phyloP scores from a whole-genome alignment of 2,329 filamentous ascomycete genomes.

The Colletotrichum filicis region DNA sequence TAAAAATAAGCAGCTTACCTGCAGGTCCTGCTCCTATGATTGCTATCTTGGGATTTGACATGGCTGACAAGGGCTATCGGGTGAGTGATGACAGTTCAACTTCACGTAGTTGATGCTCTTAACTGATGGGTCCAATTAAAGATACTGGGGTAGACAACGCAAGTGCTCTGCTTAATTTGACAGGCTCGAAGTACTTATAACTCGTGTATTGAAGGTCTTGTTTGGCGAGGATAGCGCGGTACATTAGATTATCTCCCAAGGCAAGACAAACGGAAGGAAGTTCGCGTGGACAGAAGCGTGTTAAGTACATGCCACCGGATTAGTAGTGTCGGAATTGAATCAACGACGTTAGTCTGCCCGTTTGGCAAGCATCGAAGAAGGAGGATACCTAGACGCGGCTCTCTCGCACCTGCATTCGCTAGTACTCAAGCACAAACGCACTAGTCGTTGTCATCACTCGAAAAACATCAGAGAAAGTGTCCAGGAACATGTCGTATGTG shows the following conservation, averaged over 20 bases:
- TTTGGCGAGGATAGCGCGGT: background rate
- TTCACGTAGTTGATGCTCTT: no score
- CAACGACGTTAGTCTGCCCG: background rate
- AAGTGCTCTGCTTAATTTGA: background rate
- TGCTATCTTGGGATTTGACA: slow-evolving; percentile 47
- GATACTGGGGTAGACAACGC: background rate
- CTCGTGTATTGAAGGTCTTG: background rate
- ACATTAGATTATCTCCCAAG: no score
- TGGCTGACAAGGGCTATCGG: background rate
- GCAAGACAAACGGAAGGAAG: background rate
- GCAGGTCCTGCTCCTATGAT: slow-evolving; percentile 61
- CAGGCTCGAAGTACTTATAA: background rate
- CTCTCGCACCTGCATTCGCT: background rate
- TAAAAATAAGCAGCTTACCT: slow-evolving; percentile 36
- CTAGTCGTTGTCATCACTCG: background rate
- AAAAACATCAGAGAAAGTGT: no score
- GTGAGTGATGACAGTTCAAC: background rate
- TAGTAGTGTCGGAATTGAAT: background rate
- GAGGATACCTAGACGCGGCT: background rate
- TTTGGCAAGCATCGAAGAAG: background rate
- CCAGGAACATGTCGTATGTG: background rate
- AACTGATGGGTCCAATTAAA: no score
- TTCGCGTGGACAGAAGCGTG: background rate
- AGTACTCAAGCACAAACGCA: background rate
- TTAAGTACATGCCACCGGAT: background rate